Conservation (phyloP, 2,329 filamentous ascomycete genomes). For the Neofusicoccum kwambonambiense region DNA sequence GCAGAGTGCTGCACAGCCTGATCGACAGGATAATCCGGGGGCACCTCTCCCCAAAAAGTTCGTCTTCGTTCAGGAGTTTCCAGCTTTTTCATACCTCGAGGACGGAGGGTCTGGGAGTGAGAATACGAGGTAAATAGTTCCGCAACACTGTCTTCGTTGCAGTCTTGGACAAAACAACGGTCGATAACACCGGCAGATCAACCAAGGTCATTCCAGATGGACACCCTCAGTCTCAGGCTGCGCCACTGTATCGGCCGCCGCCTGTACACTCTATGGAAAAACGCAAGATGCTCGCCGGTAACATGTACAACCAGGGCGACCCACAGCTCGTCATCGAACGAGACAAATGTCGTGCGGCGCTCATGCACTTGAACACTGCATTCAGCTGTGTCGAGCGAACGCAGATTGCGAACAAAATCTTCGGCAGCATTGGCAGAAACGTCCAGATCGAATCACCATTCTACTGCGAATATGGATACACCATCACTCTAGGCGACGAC, state of each 20-base stretch:
- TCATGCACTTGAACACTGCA: background rate
- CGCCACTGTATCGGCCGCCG: background rate
- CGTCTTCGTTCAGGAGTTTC: background rate
- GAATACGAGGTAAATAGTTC: background rate
- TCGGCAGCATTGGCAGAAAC: constrained; percentile 66
- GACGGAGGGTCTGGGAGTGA: background rate
- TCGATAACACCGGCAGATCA: background rate
- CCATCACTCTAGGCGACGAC: constrained; percentile 82
- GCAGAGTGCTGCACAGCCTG: background rate
- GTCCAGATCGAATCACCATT: constrained; percentile 85
- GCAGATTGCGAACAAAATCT: background rate
- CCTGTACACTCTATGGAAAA: background rate
- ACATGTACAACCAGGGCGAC: background rate
- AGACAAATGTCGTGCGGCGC: background rate
- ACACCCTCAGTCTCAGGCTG: background rate
- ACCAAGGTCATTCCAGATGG: background rate
- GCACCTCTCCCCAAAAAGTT: background rate
- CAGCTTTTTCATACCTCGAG: background rate
- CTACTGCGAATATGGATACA: constrained; percentile 92
- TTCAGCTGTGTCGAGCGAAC: background rate
- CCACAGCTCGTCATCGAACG: background rate
- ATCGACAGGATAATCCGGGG: background rate
- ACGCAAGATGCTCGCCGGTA: background rate
- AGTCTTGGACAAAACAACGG: background rate
- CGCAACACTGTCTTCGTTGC: background rate